Base-by-base conservation (phyloP, 1,284 basidiomycete genomes). In the Ganoderma resinaceum region DNA sequence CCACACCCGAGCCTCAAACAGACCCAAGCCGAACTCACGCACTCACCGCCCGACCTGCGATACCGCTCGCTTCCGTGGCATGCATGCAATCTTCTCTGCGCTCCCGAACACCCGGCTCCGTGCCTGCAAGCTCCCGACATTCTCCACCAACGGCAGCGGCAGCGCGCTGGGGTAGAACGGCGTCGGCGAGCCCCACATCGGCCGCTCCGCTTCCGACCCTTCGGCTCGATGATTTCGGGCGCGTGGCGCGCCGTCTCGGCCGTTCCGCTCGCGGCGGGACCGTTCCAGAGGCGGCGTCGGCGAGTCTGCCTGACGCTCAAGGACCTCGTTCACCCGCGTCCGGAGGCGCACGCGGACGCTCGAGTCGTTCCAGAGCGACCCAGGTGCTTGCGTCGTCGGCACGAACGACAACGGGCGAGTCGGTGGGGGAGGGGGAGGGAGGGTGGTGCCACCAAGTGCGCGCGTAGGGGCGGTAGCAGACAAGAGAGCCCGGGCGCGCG, bases 91-190 rank as follows among this genome's bases (percentile, higher is more conserved):
- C 63, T 49, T 66, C 68, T 63, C 68, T 63, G 57, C 64, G 20
- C 58, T 55, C 38, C 37, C 53, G 40, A 70, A 73, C 49, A 55
- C 68, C 3, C 62, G 59, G 18, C 68, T 70, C 61, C 70, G 53
- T 62, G 46, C 70, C 49, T 71, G 59, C 67, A 72, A 46, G 18
- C 55, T 55, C 43, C 49, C 61, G n/a, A 66, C 42, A 26, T 66
- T 62, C 53, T 70, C 68, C 62, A 73, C 71, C 18, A 58, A 59
- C 66, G 74, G 75, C 37, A 76, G 70, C 63, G 75, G 74, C 53
- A 76, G 69, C 61, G 67, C 63, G 58, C 75, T 76, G 23, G 75
- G 75, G 40, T 46, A 52, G 71, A 76, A 76, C 31, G 74, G 74
- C 55, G 55, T 67, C 37, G 74, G 66, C 60, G 75, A 76, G 46